These are phyloP conservation scores for Coemansia sp. DNA, from an alignment of 192 early-diverging fungal genomes.

Conservation along the genomic window DNA sequence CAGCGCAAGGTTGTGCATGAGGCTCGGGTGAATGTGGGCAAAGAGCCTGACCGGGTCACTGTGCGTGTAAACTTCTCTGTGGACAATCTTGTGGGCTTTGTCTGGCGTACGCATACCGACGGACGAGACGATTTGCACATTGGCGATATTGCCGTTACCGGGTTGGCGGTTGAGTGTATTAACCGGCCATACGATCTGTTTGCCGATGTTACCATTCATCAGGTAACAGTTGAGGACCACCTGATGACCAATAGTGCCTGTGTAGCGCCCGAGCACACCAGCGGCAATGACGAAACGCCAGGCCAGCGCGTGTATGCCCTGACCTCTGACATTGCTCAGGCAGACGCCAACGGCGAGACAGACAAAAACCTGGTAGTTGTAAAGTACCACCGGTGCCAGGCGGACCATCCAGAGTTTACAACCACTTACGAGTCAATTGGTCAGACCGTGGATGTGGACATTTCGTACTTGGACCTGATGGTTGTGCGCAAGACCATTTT, in stretches of 20 bases:
- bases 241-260: slow-evolving; percentile 11
- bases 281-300: neutral
- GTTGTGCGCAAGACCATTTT: slow-evolving; percentile 83
- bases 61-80: slow-evolving; percentile 52
- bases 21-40: slow-evolving; percentile 26
- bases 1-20: slow-evolving; percentile 29
- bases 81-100: slow-evolving; percentile 53
- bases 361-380: slow-evolving; percentile 69
- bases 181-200: slow-evolving; percentile 65
- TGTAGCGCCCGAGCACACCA: slow-evolving; percentile 5
- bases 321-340: slow-evolving; percentile 54
- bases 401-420: slow-evolving; percentile 69
- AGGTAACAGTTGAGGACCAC: slow-evolving; percentile 77
- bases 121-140: slow-evolving; percentile 51
- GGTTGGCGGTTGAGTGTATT: slow-evolving; percentile 68
- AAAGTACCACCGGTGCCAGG: slow-evolving; percentile 71
- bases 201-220: slow-evolving; percentile 72
- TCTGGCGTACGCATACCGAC: slow-evolving; percentile 48
- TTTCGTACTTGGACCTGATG: slow-evolving; percentile 77
- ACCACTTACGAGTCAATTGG: slow-evolving; percentile 75
- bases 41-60: slow-evolving; percentile 43
- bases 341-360: slow-evolving; percentile 48
- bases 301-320: slow-evolving; percentile 40
- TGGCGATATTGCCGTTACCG: slow-evolving; percentile 59
- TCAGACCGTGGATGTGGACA: slow-evolving; percentile 77